A percentile compares a stretch with the other conserved stretches of the same genome.
These are phyloP conservation scores for Naganishia randhawae DNA, from an alignment of 768 basidiomycete genomes.

Conservation along the genomic window DNA sequence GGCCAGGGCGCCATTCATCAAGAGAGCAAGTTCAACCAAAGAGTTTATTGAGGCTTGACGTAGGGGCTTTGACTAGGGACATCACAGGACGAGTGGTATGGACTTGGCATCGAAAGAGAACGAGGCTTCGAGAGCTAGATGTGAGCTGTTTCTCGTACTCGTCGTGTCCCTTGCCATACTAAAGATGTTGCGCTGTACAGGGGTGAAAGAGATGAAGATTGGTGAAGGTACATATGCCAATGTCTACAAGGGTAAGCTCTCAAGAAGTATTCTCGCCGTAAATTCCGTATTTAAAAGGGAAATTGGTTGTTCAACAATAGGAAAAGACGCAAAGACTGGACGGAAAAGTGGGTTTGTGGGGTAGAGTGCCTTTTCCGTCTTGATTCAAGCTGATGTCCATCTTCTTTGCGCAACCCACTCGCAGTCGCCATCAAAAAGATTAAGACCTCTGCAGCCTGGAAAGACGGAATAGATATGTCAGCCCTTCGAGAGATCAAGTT, in stretches of 20 bases:
- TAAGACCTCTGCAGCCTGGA: slow-evolving; percentile 82
- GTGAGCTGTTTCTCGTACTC: neutral
- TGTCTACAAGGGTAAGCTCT: slow-evolving; percentile 72
- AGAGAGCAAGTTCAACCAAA: too few species aligned
- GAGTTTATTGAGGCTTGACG: neutral
- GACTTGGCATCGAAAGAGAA: slow-evolving; percentile 25
- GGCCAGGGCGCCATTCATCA: too few species aligned
- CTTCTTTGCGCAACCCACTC: neutral
- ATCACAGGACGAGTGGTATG: neutral
- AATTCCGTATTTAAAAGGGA: too few species aligned
- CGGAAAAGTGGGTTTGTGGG: slow-evolving; percentile 41
- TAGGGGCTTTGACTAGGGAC: neutral
- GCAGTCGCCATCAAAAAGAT: slow-evolving; percentile 92
- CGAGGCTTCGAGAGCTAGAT: slow-evolving; percentile 21
- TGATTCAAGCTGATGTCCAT: neutral
- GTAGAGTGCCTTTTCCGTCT: neutral
- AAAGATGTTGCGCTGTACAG: slow-evolving; percentile 24
- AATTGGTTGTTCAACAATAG: neutral
- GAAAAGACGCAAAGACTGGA: slow-evolving; percentile 32
- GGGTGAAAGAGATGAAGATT: slow-evolving; percentile 54
- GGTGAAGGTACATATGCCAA: slow-evolving; percentile 86
- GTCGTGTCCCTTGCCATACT: neutral
- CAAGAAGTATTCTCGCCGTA: neutral
- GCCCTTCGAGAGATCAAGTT: slow-evolving; percentile 98
- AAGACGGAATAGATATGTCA: slow-evolving; percentile 98